Conservation (phyloP, 345 rosid species). For the Ceriops tagal region DNA sequence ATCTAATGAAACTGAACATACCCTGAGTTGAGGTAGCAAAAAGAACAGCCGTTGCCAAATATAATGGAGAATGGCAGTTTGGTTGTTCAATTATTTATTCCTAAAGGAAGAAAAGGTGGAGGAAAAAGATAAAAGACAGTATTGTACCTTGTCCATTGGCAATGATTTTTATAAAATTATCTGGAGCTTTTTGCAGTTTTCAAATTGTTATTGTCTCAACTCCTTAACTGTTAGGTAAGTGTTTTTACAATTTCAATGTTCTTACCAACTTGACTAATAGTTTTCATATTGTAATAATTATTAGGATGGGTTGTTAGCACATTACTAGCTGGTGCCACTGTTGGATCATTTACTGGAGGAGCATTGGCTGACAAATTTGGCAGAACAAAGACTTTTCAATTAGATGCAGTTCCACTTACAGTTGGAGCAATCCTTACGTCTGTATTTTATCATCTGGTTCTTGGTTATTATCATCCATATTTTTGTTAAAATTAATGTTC, state of each 20-base stretch:
- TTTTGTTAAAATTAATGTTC: conserved; percentile 21
- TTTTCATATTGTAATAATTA: conserved; percentile 19
- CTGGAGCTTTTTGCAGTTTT: not conserved
- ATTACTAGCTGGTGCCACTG: conserved; percentile 92
- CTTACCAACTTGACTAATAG: conserved; percentile 10
- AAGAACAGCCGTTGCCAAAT: not conserved
- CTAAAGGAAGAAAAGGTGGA: too few species aligned
- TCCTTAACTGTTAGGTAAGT: not conserved
- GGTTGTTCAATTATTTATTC: not conserved
- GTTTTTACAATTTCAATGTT: not conserved
- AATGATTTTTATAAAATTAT: not conserved
- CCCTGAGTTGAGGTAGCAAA: too few species aligned
- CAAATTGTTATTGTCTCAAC: not conserved
- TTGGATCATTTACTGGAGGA: conserved; percentile 97
- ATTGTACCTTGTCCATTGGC: too few species aligned
- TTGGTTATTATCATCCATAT: not conserved
- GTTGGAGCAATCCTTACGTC: conserved; percentile 86
- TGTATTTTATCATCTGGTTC: conserved; percentile 13
- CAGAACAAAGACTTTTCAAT: conserved; percentile 80
- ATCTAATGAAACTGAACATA: too few species aligned
- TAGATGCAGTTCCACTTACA: conserved; percentile 91
- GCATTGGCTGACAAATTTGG: conserved; percentile 93
- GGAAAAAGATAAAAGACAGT: too few species aligned
- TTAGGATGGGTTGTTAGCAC: conserved; percentile 98
- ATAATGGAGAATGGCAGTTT: not conserved